A percentile compares a stretch with the other conserved stretches of the same genome.
phyloP scores from a whole-genome alignment of 345 rosid genomes.

The Isatis tinctoria region DNA sequence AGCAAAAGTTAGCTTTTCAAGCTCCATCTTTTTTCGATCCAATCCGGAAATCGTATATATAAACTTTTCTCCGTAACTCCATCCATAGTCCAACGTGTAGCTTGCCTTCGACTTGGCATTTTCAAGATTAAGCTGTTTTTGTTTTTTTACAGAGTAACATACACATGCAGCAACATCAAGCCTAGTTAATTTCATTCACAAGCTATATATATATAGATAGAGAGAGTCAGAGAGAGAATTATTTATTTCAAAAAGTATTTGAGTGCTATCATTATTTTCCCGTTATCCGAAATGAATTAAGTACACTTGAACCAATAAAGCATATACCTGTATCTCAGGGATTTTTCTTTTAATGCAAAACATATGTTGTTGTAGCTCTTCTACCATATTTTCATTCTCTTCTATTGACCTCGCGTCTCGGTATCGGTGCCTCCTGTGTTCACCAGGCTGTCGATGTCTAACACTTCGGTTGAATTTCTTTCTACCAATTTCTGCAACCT shows the following conservation, averaged over 20 bases:
- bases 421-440: neutral
- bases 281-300: neutral
- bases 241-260: too few species aligned
- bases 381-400: neutral
- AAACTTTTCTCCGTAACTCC: neutral
- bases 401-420: neutral
- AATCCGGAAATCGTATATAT: neutral
- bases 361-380: neutral
- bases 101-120: neutral
- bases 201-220: neutral
- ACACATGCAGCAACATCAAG: neutral
- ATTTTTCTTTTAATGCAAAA: neutral
- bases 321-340: neutral
- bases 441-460: neutral
- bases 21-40: neutral
- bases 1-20: constrained; percentile 15
- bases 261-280: neutral
- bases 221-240: neutral
- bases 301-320: neutral
- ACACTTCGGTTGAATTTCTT: neutral
- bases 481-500: neutral
- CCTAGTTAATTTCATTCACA: neutral
- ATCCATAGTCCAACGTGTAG: neutral
- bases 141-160: too few species aligned
- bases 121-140: neutral